A percentile compares a stretch with the other conserved stretches of the same genome.
These are phyloP conservation scores for Diutina siamensis DNA, from an alignment of 1,139 yeast species.

Conservation along the genomic window DNA sequence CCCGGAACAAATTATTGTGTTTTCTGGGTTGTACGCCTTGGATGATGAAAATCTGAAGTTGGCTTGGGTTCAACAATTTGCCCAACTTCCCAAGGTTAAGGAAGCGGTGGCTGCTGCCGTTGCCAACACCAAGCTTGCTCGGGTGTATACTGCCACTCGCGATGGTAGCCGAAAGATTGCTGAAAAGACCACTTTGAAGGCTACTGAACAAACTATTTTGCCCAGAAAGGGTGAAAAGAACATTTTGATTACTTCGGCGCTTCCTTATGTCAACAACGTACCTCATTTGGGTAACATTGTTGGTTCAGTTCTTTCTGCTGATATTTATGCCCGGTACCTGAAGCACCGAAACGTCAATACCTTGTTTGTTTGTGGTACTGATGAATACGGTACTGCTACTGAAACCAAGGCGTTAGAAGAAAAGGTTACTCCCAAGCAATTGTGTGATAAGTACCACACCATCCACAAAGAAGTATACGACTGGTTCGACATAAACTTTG, in stretches of 20 bases:
- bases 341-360: conserved; percentile 85
- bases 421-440: conserved; percentile 71
- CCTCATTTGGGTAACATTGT: conserved; percentile 97
- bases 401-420: conserved; percentile 97
- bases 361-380: conserved; percentile 88
- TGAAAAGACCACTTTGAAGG: conserved; percentile 27
- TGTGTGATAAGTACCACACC: conserved; percentile 82
- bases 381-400: conserved; percentile 98
- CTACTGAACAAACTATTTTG: conserved; percentile 22
- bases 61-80: conserved; percentile 34
- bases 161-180: conserved; percentile 46
- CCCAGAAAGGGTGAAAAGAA: conserved; percentile 70
- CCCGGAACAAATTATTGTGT: conserved; percentile 36
- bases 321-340: conserved; percentile 82
- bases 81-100: conserved; percentile 22
- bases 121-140: conserved; percentile 26
- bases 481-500: conserved; percentile 95
- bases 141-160: conserved; percentile 32
- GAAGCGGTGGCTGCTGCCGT: conserved; percentile 28
- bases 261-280: conserved; percentile 95
- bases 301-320: conserved; percentile 92
- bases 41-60: conserved; percentile 7
- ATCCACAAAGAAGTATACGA: conserved; percentile 85
- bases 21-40: conserved; percentile 31
- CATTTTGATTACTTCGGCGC: conserved; percentile 84